Evolutionary conservation across 768 basidiomycete species (phyloP), one percentile per base, ranked within the genome.

Genomic region (Goffeauzyma gilvescens): DNA sequence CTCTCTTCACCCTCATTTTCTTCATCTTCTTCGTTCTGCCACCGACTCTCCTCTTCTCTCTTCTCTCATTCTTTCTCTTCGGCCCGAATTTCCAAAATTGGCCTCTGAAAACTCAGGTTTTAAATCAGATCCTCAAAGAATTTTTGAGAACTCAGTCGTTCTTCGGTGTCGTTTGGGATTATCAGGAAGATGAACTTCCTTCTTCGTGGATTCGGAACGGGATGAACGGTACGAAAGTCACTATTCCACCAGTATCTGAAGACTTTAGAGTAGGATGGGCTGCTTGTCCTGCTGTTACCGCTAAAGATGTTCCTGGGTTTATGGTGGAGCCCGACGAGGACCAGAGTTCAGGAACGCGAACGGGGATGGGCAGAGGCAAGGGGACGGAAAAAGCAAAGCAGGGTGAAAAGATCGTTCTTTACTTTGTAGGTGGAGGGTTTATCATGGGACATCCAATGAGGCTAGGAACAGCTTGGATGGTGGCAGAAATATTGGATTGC

Each of bases 321-420:
- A 53, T 50, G 55, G 31, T 57, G 8, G 42, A 23, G 17, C 56
- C 56, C 0, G 27, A 38, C 1, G 35, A 14, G 31, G 10, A 2
- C 15, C 20, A 10, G 26, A 26, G 3, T 14, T 12, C 22, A 14
- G 23, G 8, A 1, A 24, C 21, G 9, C n/a, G 10, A 34, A 8
- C 33, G 33, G 18, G 8, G 33, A 34, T 41, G 2, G 35, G 44
- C 0, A 33, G 43, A 21, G 49, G 38, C 25, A 50, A 41, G 24
- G 51, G 55, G 6, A 50, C 53, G 9, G 54, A 49, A 9, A 38
- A 26, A 23, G 55, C 60, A 4, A 38, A 49, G 20, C 44, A 52
- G 26, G 57, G 55, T 2, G 66, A 68, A 42, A 64, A 61, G 48
- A 55, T 69, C 37, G 45, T 66, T 5, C 39, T 61, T 28, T 57